Evolutionary conservation across 2,329 filamentous ascomycete genomes (phyloP).

Genomic region (Metarhizium robertsii): DNA sequence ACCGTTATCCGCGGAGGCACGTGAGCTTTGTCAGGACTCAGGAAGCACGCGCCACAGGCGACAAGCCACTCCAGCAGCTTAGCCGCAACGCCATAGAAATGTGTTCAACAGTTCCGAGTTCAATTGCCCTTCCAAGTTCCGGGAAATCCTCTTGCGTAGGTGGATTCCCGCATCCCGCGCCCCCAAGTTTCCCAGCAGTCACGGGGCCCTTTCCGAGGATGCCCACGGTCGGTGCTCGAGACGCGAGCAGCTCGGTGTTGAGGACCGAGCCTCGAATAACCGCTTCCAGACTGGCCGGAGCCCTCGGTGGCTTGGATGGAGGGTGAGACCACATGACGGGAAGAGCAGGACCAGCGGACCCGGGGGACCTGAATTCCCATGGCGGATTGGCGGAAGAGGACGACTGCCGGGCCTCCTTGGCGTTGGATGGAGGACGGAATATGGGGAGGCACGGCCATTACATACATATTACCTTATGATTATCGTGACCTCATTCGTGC

Average conservation of each 20-base stretch:
- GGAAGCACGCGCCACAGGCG: background rate
- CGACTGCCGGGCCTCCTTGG: too few species aligned
- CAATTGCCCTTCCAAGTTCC: slow-evolving; percentile 9
- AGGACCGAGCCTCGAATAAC: slow-evolving; percentile 2
- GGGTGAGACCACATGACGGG: background rate
- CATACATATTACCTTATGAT: background rate
- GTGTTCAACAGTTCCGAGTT: too few species aligned
- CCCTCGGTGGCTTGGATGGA: background rate
- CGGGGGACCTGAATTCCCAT: background rate
- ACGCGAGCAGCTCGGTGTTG: slow-evolving; percentile 1
- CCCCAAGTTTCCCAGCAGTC: background rate
- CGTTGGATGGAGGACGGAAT: background rate
- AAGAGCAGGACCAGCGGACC: background rate
- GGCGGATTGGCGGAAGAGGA: background rate
- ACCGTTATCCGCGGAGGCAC: background rate
- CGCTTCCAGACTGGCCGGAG: too few species aligned
- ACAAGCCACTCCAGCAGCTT: background rate
- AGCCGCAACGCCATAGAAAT: too few species aligned
- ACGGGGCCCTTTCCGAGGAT: too few species aligned
- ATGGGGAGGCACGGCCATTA: too few species aligned
- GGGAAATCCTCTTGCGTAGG: slow-evolving; percentile 26
- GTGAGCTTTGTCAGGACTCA: background rate
- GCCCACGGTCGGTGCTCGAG: background rate
- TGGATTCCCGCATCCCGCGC: background rate
- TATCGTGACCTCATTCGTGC: background rate